These are phyloP conservation scores for Bretschneidera sinensis DNA, from an alignment of 345 rosid genomes.

Conservation along the genomic window DNA sequence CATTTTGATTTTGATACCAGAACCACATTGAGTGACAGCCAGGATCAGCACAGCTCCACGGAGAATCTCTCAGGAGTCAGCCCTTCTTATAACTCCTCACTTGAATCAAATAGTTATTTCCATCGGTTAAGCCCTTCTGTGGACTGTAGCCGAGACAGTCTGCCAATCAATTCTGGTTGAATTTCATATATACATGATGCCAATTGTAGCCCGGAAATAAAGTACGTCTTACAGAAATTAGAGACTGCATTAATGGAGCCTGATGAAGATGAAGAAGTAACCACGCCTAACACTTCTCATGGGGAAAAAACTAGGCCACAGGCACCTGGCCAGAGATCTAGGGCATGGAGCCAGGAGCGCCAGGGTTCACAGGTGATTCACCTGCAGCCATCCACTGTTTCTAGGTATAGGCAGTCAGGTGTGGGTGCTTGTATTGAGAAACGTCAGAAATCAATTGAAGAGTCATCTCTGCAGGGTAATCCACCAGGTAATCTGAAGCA, in stretches of 20 bases:
- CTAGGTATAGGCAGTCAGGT: constrained; percentile 22
- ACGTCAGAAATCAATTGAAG: constrained; percentile 26
- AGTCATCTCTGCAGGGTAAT: constrained; percentile 9
- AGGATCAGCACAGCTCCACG: constrained; percentile 42
- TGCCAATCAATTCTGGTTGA: constrained; percentile 21
- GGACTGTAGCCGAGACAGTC: constrained; percentile 17
- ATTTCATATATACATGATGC: constrained; percentile 24
- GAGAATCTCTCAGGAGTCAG: constrained; percentile 44
- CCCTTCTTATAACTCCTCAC: constrained; percentile 42
- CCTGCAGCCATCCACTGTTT: constrained; percentile 27
- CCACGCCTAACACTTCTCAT: constrained; percentile 11
- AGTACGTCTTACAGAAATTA: constrained; percentile 35
- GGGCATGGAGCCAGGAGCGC: constrained; percentile 28
- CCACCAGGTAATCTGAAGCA: constrained; percentile 42
- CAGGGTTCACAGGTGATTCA: constrained; percentile 23
- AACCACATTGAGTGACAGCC: constrained; percentile 45
- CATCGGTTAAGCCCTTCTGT: constrained; percentile 34
- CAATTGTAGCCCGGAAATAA: constrained; percentile 31
- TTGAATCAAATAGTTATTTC: constrained; percentile 30
- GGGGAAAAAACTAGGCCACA: constrained; percentile 24
- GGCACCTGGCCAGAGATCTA: constrained; percentile 27
- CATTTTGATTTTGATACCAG: constrained; percentile 36
- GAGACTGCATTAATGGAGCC: constrained; percentile 53
- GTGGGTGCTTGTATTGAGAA: constrained; percentile 33
- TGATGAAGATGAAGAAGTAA: constrained; percentile 34